Conservation (phyloP, 2,329 filamentous ascomycete species). For the Arthroderma sp. region DNA sequence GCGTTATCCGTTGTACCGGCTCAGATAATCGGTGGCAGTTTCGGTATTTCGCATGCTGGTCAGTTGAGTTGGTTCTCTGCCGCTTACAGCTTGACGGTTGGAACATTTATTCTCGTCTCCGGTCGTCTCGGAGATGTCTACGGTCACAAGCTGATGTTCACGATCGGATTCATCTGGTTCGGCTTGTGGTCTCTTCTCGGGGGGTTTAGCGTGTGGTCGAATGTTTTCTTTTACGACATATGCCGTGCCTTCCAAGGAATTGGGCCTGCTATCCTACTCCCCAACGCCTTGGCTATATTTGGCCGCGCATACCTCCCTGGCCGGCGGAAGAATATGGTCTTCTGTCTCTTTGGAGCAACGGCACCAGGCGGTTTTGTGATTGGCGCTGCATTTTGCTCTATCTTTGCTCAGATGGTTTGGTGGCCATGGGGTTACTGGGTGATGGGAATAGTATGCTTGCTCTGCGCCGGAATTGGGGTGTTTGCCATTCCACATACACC, state of each 20-base stretch:
- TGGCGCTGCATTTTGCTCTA: constrained; percentile 1
- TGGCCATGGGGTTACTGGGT: constrained; percentile 6
- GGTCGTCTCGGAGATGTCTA: constrained; percentile 4
- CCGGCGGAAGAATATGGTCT: constrained; percentile 5
- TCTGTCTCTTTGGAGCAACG: constrained; percentile 3
- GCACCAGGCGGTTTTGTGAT: constrained; percentile 3
- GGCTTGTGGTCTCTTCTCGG: constrained; percentile 1
- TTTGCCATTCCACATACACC: constrained; percentile 1
- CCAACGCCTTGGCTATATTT: constrained; percentile 1
- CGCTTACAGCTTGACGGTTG: constrained; percentile 2
- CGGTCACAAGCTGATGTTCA: constrained; percentile 5
- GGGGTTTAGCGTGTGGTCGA: constrained; percentile 3
- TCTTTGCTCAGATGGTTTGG: not conserved
- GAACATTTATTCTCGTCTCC: constrained; percentile 4
- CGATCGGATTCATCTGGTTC: constrained; percentile 1
- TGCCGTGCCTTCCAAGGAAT: constrained; percentile 3
- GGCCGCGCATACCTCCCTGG: constrained; percentile 5
- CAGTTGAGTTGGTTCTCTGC: not conserved
- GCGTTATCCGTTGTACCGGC: too few relatives aligned
- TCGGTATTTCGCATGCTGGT: too few relatives aligned
- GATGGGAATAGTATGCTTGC: constrained; percentile 1
- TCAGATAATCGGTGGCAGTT: too few relatives aligned
- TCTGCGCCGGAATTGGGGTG: constrained; percentile 2
- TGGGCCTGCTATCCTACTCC: constrained; percentile 5
- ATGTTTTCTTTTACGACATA: constrained; percentile 1